phyloP scores from a whole-genome alignment of 177 flowering plant genomes.

The Telopea speciosissima region DNA sequence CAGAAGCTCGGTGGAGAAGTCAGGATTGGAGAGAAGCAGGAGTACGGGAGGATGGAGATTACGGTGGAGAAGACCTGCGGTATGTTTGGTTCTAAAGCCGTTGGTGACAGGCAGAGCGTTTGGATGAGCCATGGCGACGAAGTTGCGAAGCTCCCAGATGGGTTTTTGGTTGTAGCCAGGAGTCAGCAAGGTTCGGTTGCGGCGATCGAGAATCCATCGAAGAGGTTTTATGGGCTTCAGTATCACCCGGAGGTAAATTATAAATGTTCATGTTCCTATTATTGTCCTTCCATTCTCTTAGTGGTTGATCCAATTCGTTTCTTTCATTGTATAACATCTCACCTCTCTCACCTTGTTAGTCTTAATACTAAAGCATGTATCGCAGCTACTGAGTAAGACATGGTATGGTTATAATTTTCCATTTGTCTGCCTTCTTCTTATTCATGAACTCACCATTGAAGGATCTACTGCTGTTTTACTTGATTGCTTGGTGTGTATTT shows the following conservation, averaged over 20 bases:
- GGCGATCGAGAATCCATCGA: constrained; percentile 52
- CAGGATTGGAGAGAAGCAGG: constrained; percentile 61
- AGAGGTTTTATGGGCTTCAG: constrained; percentile 83
- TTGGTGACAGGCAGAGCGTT: constrained; percentile 65
- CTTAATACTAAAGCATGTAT: not conserved
- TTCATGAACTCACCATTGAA: not conserved
- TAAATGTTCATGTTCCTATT: too few relatives aligned
- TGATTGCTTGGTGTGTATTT: not conserved
- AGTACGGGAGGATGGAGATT: constrained; percentile 95
- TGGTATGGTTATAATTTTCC: not conserved
- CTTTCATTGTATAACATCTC: not conserved
- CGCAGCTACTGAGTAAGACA: not conserved
- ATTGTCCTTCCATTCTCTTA: not conserved
- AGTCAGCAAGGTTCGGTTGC: constrained; percentile 74
- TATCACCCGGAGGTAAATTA: constrained; percentile 87
- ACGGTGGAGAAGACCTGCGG: constrained; percentile 38
- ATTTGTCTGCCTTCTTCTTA: not conserved
- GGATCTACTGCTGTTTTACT: too few relatives aligned
- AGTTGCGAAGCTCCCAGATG: constrained; percentile 63
- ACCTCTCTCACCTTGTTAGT: not conserved
- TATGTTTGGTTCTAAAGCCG: constrained; percentile 40
- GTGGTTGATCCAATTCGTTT: too few relatives aligned
- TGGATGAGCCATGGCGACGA: constrained; percentile 99
- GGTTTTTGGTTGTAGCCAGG: constrained; percentile 69
- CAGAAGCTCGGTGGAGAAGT: constrained; percentile 84